Evolutionary conservation across 106 monocot species (phyloP).

Genomic region (Vanilla planifolia): DNA sequence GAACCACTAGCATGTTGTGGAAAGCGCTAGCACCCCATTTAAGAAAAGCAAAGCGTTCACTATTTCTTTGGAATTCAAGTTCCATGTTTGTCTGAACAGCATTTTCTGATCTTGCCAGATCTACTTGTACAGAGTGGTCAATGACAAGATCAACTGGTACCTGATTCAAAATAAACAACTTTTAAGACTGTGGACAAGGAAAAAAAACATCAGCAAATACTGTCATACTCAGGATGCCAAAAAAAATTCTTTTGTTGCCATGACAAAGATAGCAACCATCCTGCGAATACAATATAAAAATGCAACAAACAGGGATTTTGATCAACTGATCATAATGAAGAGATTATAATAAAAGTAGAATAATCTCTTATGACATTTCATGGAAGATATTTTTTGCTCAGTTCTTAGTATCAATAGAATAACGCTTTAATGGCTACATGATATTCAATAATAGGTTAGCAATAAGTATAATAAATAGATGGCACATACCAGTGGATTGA

Average conservation of each 20-base stretch:
- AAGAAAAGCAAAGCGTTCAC: slow-evolving; percentile 93
- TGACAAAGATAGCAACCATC: too few species aligned
- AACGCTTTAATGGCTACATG: too few species aligned
- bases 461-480: not conserved
- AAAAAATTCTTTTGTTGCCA: too few species aligned
- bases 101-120: slow-evolving; percentile 78
- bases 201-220: not conserved
- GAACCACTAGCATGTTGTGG: slow-evolving; percentile 94
- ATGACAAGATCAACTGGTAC: slow-evolving; percentile 87
- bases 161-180: slow-evolving; percentile 16
- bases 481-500: slow-evolving; percentile 71
- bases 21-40: slow-evolving; percentile 96
- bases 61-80: slow-evolving; percentile 78
- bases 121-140: slow-evolving; percentile 85
- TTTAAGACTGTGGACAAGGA: not conserved
- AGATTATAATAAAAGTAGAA: too few species aligned
- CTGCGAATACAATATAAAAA: too few species aligned
- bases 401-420: too few species aligned
- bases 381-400: too few species aligned
- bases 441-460: too few species aligned
- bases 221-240: not conserved
- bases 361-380: too few species aligned
- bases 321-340: too few species aligned
- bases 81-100: slow-evolving; percentile 89
- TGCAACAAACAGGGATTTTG: too few species aligned